Evolutionary conservation across 331 rosid species (phyloP), one percentile per base, ranked within the genome.

Genomic region (Quercus phellos): DNA sequence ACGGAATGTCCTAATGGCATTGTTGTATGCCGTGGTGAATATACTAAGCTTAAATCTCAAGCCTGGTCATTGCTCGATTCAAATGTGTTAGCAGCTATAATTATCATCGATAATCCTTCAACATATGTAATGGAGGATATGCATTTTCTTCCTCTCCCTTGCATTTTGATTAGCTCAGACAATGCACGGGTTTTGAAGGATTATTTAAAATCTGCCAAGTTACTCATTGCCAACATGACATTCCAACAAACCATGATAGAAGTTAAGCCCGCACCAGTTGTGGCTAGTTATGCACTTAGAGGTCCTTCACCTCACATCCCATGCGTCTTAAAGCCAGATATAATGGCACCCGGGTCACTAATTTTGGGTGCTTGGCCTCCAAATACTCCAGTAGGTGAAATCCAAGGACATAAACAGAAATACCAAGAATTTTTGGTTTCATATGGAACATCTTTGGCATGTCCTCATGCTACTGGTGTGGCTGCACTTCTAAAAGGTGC

Each of bases 371-470:
- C 85, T 12, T 78, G 77, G 80, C 8, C n/a, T 56, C 83, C 81
- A 0, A 66, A n/a, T 6, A 29, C 3, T 0, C 5, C 30, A 6
- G 4, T 1, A 1, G 10, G 42, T 29, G 16, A 1, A 29, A 27
- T 27, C 30, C 12, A n/a, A 12, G 6, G 6, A 16, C 3, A 17
- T 0, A 4, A 16, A 26, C 0, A 27, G 55, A 5, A 16, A 0
- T 3, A 4, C 27, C 55, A 1, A 12, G 64, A 6, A 50, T 27
- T 51, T 55, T 70, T 24, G 1, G 16, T 85, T 43, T 4, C 76
- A 3, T 66, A 81, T 0, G 83, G 86, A 4, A 85, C 89, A 13
- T 82, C 89, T 24, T 76, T 76, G 82, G 63, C 86, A 10, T 76
- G 76, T 34, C 84, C 84, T 19, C 76, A 78, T 9, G 82, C 50